A percentile compares a stretch with the other conserved stretches of the same genome.
These are phyloP conservation scores for Viola pubescens DNA, from an alignment of 441 rosid genomes.

Conservation along the genomic window DNA sequence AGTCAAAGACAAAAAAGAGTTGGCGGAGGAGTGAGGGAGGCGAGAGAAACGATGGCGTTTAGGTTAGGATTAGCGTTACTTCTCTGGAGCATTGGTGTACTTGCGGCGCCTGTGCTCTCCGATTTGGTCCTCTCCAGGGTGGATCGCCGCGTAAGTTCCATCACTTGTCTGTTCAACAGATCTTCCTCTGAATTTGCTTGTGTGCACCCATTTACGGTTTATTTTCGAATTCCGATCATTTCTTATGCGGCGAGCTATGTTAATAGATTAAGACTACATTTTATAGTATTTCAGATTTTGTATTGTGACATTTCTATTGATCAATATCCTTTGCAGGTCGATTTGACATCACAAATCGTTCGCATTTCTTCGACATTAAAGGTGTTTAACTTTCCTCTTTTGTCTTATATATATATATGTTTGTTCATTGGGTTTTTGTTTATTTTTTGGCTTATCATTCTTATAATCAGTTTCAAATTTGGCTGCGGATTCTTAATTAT, in stretches of 20 bases:
- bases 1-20: too few species aligned
- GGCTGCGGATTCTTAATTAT: background rate
- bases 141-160: constrained; percentile 73
- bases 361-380: constrained; percentile 62
- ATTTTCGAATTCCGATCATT: background rate
- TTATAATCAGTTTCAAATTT: too few species aligned
- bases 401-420: background rate
- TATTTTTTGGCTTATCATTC: background rate
- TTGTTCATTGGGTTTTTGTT: background rate
- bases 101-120: constrained; percentile 53
- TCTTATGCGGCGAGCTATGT: too few species aligned
- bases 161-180: background rate
- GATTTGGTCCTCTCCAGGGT: constrained; percentile 84
- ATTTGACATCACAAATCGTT: constrained; percentile 69
- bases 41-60: constrained; percentile 28
- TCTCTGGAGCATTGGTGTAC: constrained; percentile 30
- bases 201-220: background rate
- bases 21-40: too few species aligned
- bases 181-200: background rate
- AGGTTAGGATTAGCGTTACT: constrained; percentile 26
- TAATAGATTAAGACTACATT: too few species aligned
- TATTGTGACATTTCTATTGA: background rate
- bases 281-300: background rate
- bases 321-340: constrained; percentile 49
- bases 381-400: constrained; percentile 31